These are phyloP conservation scores for Suillus tomentosus DNA, from an alignment of 768 basidiomycete species.

Conservation along the genomic window DNA sequence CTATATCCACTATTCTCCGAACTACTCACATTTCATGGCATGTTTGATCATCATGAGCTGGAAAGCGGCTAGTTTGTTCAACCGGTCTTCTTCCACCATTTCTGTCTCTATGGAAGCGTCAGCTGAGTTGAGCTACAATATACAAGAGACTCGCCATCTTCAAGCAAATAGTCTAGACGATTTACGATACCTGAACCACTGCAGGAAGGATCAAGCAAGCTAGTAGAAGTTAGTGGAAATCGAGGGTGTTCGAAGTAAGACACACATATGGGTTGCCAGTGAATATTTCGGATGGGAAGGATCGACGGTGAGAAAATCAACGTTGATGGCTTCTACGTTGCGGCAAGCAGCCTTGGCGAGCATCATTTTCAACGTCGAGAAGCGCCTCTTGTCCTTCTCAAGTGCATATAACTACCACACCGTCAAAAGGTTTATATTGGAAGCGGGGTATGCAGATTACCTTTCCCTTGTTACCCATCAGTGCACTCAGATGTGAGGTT, in stretches of 20 bases:
- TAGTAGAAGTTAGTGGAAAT: slow-evolving; percentile 30
- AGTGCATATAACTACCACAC: slow-evolving; percentile 74
- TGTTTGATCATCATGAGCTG: slow-evolving; percentile 91
- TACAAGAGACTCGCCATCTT: slow-evolving; percentile 52
- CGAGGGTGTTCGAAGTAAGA: background rate
- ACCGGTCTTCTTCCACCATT: slow-evolving; percentile 62
- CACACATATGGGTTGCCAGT: slow-evolving; percentile 86
- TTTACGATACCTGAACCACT: slow-evolving; percentile 94
- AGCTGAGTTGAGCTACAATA: slow-evolving; percentile 10
- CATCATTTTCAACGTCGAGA: slow-evolving; percentile 84
- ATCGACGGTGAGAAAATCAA: slow-evolving; percentile 83
- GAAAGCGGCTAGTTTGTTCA: slow-evolving; percentile 84
- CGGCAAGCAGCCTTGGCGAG: slow-evolving; percentile 77
- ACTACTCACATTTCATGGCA: slow-evolving; percentile 84
- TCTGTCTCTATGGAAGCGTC: slow-evolving; percentile 47
- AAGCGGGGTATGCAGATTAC: slow-evolving; percentile 40
- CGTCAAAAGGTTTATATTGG: slow-evolving; percentile 7
- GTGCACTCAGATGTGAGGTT: slow-evolving; percentile 88
- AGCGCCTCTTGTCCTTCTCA: slow-evolving; percentile 83
- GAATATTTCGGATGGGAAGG: slow-evolving; percentile 64
- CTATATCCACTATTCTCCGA: slow-evolving; percentile 8
- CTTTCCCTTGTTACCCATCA: slow-evolving; percentile 83
- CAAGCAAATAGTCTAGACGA: slow-evolving; percentile 81
- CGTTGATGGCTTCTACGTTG: slow-evolving; percentile 75
- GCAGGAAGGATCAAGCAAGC: slow-evolving; percentile 94